These are phyloP conservation scores for Podospora pseudocomata DNA, from an alignment of 495 filamentous ascomycete species.

Conservation along the genomic window DNA sequence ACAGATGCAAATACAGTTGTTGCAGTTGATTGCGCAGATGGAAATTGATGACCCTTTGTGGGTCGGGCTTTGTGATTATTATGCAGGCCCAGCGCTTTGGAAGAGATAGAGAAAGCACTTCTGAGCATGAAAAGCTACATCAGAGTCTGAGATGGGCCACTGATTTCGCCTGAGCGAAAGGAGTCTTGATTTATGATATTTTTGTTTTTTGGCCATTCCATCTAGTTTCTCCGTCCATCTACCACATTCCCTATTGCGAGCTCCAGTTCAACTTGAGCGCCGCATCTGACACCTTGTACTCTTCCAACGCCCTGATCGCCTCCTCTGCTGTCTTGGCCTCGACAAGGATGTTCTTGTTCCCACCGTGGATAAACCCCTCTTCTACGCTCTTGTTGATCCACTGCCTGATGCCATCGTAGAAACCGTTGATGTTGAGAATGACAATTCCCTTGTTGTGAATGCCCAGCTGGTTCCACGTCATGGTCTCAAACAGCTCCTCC, in stretches of 20 bases:
- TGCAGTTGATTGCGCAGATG: too few species aligned
- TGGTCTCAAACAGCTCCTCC: conserved; percentile 94
- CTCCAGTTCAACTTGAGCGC: conserved; percentile 81
- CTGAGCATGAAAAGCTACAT: not conserved
- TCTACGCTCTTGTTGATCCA: conserved; percentile 80
- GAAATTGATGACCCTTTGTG: too few species aligned
- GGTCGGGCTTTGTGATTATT: too few species aligned
- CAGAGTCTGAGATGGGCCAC: too few species aligned
- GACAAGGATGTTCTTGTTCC: conserved; percentile 69
- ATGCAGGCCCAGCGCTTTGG: too few species aligned
- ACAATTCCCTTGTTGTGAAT: conserved; percentile 82
- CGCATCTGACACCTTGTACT: conserved; percentile 70
- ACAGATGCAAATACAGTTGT: too few species aligned
- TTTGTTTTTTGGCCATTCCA: not conserved
- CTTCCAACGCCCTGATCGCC: conserved; percentile 62
- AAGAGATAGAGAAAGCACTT: not conserved
- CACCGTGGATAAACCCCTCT: conserved; percentile 67
- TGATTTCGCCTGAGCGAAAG: too few species aligned
- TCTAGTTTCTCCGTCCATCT: not conserved
- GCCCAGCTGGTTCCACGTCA: conserved; percentile 95
- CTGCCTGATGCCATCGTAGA: conserved; percentile 77
- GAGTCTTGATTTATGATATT: not conserved
- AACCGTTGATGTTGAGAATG: conserved; percentile 81
- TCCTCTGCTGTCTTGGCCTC: conserved; percentile 70
- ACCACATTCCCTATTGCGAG: conserved; percentile 46